Evolutionary conservation across 208 protist species (phyloP), one percentile per base, ranked within the genome.

Genomic region (Phytomonas sp.): DNA sequence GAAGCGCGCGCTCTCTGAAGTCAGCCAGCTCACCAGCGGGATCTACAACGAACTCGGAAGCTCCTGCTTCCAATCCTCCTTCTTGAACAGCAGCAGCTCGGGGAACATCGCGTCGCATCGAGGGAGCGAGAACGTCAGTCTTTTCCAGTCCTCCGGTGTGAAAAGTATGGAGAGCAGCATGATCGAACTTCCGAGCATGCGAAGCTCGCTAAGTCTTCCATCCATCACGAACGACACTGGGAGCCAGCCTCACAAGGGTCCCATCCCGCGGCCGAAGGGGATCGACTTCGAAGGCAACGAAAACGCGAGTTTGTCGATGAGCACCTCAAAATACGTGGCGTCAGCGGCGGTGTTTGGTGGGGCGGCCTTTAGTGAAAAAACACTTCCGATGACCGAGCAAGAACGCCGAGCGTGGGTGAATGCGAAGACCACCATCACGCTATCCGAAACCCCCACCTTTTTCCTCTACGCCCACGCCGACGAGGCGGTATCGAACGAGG

Each of bases 391-490:
- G 53, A 82, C 86, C 28, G 80, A 80, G n/a, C 72, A 71, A 1
- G 81, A 93, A 71, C 74, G 78, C 13, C 76, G 74, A 26, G 70
- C 61, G 66, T 95, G 89, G 88, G 36, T 82, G 46, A 70, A 82
- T 23, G 73, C 63, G 23, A 79, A 85, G 62, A 93, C 82, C 32
- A 88, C 80, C 53, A 68, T 97, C 62, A 77, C 79, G 30, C 77
- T 97, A 15, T 70, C 67, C 17, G 90, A 97, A 75, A 97, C 93
- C 11, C 89, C 89, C 5, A 95, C 89, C 33, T 83, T 95, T 28
- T 92, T 95, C 67, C 71, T 97, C 0, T 97, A 91, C 74, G 77
- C 40, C 15, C 87, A 94, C 62, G 88, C 91, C 66, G 93, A 97
- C 77, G 93, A 95, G 72, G 75, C 80, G 29, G 87, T 96, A 43